phyloP scores from a whole-genome alignment of 2,329 filamentous ascomycete genomes.

The Ceratocystis alfenasii region DNA sequence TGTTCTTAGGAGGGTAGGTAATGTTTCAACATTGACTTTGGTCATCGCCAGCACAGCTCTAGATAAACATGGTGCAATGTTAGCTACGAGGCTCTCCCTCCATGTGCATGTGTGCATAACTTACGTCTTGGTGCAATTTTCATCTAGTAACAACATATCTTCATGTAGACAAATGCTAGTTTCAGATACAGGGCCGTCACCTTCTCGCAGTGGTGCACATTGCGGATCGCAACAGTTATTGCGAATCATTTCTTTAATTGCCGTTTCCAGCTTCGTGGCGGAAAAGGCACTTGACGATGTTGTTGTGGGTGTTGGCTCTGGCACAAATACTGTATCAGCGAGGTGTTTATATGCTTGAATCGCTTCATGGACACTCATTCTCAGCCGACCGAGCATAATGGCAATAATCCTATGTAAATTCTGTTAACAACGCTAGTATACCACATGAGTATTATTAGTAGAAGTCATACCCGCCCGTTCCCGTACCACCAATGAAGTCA shows the following conservation, averaged over 20 bases:
- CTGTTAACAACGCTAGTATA: too few relatives aligned
- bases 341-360: neutral
- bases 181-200: neutral
- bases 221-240: neutral
- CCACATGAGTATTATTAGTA: neutral
- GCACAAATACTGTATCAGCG: neutral
- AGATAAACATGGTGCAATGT: neutral
- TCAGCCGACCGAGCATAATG: neutral
- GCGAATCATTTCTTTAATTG: neutral
- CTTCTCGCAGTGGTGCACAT: too few relatives aligned
- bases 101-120: neutral
- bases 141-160: neutral
- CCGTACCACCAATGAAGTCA: slow-evolving; percentile 28
- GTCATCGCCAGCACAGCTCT: neutral
- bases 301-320: neutral
- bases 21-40: slow-evolving; percentile 18
- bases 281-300: neutral
- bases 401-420: neutral
- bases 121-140: neutral
- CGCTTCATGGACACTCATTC: neutral
- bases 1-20: slow-evolving; percentile 25
- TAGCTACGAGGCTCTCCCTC: neutral
- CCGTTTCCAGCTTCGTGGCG: neutral
- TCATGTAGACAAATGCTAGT: neutral
- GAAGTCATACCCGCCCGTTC: slow-evolving; percentile 26